Evolutionary conservation across 2,329 filamentous ascomycete species (phyloP).

Genomic region (Diaporthe citriasiana): DNA sequence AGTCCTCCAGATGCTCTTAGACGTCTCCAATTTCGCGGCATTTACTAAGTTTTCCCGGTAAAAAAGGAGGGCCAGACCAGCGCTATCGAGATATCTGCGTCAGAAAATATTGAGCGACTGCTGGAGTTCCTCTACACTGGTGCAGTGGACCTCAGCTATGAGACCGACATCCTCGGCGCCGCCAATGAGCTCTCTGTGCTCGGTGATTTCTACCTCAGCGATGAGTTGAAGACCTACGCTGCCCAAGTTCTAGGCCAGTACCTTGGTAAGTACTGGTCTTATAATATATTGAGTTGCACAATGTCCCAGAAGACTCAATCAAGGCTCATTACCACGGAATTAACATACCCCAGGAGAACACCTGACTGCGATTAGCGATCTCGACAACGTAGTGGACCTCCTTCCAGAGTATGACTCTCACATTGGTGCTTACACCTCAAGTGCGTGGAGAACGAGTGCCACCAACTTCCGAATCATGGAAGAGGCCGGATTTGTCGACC

Average conservation of each 20-base stretch:
- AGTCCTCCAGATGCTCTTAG: background rate
- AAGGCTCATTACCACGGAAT: too few species aligned
- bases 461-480: background rate
- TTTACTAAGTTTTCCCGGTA: background rate
- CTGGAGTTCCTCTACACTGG: constrained; percentile 24
- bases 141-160: background rate
- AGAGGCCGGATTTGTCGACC: background rate
- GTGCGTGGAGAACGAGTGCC: too few species aligned
- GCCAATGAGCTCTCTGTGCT: background rate
- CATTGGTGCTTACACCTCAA: too few species aligned
- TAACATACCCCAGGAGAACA: too few species aligned
- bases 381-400: too few species aligned
- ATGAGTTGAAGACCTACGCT: background rate
- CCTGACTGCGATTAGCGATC: background rate
- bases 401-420: too few species aligned
- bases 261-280: background rate
- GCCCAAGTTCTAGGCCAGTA: background rate
- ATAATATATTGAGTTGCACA: too few species aligned
- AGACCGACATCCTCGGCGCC: background rate
- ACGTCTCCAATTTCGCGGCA: too few species aligned
- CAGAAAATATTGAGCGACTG: background rate
- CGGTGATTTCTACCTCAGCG: constrained; percentile 11
- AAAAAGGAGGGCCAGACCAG: background rate
- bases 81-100: background rate
- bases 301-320: too few species aligned